Evolutionary conservation across 2,329 filamentous ascomycete genomes (phyloP).

Genomic region (Amauroascus niger): DNA sequence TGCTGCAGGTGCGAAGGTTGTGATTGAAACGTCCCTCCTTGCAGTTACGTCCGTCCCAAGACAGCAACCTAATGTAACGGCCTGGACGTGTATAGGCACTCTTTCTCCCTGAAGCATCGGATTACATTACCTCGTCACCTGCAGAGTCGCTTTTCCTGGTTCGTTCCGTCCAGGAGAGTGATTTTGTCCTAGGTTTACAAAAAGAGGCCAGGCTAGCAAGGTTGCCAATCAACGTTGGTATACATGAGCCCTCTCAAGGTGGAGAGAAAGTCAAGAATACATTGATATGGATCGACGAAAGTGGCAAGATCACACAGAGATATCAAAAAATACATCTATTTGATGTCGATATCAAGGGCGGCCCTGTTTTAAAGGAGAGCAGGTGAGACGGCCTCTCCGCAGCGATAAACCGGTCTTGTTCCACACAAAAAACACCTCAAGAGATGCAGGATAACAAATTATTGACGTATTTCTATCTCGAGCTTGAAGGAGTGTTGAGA

Average conservation of each 20-base stretch:
- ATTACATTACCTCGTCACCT: conserved; percentile 68
- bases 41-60: no score
- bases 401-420: neutral
- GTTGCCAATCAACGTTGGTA: conserved; percentile 72
- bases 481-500: conserved; percentile 50
- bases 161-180: conserved; percentile 53
- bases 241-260: conserved; percentile 61
- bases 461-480: neutral
- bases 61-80: conserved; percentile 5
- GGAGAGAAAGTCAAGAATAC: conserved; percentile 52
- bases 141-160: conserved; percentile 62
- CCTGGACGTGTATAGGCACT: conserved; percentile 48
- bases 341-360: conserved; percentile 54
- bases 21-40: conserved; percentile 1
- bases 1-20: conserved; percentile 65
- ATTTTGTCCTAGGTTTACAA: conserved; percentile 68
- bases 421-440: neutral
- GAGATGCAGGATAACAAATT: neutral
- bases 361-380: conserved; percentile 53
- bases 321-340: conserved; percentile 94
- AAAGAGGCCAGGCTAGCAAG: conserved; percentile 53
- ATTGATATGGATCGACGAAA: conserved; percentile 55
- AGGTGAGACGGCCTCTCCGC: conserved; percentile 28
- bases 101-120: conserved; percentile 84
- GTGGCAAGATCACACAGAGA: conserved; percentile 49